Base-by-base conservation (phyloP, 495 filamentous ascomycete species). In the Aspergillus cristatus region DNA sequence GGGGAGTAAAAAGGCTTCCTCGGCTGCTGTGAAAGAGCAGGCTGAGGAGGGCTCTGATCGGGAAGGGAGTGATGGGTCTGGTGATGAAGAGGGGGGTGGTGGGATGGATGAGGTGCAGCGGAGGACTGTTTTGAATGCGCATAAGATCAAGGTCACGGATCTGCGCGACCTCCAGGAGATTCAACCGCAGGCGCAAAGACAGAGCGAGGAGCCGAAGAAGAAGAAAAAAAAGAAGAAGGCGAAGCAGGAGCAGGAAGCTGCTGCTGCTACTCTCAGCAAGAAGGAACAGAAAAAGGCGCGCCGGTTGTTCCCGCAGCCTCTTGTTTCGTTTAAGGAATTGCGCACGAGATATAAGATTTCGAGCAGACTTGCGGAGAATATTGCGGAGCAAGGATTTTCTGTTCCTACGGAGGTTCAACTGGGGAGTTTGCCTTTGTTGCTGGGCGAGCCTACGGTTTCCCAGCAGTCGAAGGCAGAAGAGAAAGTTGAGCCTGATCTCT, bases 351-450 rank as follows among this genome's bases (percentile, higher is more conserved):
- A 90, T 57, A 74, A 71, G 18, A 74, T 95, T 14, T 80, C 82
- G 1, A 63, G 66, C 14, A 68, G 78, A 18, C 58, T 99, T 29
- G 77, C 75, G 7, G 76, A 78, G 38, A 99, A 97, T 48, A 63
- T 99, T n/a, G 62, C 69, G 11, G 70, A 72, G 11, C 86, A 96
- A 62, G 88, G 85, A 8, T 97, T 94, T 53, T 72, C 68, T 3
- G 67, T 82, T 40, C 89, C 91, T 18, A 99, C 90, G 2, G 88
- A 96, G 62, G 88, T 99, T 14, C 91, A 99, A 50, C 74, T 97
- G 52, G 88, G 76, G 12, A 78, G 77, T 42, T 58, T 97, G 41
- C 93, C 91, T 22, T 55, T 96, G 25, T 59, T 96, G 30, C 61
- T 96, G 28, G 68, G 64, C 5, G 54, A 58, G 30, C 40, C 42